phyloP scores from a whole-genome alignment of 768 basidiomycete genomes.

The Fistulinella prunicolor region DNA sequence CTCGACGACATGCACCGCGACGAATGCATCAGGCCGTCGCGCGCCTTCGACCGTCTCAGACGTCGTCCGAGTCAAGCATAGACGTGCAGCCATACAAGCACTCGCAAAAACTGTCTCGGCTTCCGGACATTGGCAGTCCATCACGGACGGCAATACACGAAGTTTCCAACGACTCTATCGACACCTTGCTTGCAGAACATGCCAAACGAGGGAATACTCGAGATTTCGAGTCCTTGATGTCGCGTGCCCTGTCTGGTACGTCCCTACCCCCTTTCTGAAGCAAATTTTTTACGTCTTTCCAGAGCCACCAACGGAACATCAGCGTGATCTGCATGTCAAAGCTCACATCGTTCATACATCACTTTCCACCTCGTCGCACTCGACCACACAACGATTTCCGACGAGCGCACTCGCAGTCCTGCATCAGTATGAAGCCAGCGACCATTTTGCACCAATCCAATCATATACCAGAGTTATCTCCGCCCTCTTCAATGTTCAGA shows the following conservation, averaged over 20 bases:
- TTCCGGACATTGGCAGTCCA: slow-evolving; percentile 6
- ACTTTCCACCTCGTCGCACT: slow-evolving; percentile 19
- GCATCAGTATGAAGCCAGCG: slow-evolving; percentile 66
- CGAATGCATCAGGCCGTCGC: slow-evolving; percentile 21
- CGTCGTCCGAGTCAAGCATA: neutral
- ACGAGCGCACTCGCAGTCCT: slow-evolving; percentile 62
- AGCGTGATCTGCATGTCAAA: slow-evolving; percentile 72
- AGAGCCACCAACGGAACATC: slow-evolving; percentile 46
- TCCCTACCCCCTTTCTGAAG: neutral
- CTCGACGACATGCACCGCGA: slow-evolving; percentile 11
- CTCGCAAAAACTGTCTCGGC: slow-evolving; percentile 2
- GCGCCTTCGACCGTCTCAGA: neutral
- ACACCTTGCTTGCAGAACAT: slow-evolving; percentile 48
- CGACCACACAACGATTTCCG: slow-evolving; percentile 44
- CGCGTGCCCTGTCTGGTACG: slow-evolving; percentile 45
- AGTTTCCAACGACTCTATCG: slow-evolving; percentile 43
- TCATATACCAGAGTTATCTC: slow-evolving; percentile 72
- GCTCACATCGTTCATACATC: slow-evolving; percentile 44
- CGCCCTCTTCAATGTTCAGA: slow-evolving; percentile 48
- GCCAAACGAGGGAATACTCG: slow-evolving; percentile 44
- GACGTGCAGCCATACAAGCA: slow-evolving; percentile 4
- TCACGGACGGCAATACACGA: neutral
- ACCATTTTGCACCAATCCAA: slow-evolving; percentile 62
- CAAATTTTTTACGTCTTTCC: slow-evolving; percentile 8
- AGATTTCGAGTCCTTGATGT: slow-evolving; percentile 45